phyloP scores from a whole-genome alignment of 1,284 basidiomycete genomes.

The Apiotrichum mycotoxinovorans region DNA sequence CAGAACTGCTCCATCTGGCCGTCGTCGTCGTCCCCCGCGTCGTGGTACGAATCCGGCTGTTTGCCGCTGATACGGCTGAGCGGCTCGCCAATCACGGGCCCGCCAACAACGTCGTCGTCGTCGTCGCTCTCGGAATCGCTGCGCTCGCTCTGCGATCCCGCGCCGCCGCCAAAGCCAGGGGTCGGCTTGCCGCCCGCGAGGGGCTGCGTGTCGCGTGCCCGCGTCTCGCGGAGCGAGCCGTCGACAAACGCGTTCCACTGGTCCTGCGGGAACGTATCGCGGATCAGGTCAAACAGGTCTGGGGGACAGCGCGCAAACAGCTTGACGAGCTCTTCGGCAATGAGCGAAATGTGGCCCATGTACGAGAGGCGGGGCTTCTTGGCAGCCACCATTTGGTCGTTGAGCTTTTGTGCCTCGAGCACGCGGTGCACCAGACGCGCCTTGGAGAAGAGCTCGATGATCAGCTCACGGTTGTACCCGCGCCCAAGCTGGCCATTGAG shows the following conservation, averaged over 20 bases:
- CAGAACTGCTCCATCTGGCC: constrained; percentile 26
- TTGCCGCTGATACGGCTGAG: constrained; percentile 32
- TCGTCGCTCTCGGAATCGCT: constrained; percentile 31
- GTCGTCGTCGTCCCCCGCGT: constrained; percentile 27
- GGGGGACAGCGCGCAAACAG: constrained; percentile 71
- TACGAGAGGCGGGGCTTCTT: constrained; percentile 70
- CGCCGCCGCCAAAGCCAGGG: constrained; percentile 14
- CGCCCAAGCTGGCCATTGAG: constrained; percentile 77
- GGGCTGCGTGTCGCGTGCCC: constrained; percentile 69
- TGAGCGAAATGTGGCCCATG: constrained; percentile 95
- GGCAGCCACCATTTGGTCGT: constrained; percentile 54
- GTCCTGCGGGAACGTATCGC: constrained; percentile 65
- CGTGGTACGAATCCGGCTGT: constrained; percentile 25
- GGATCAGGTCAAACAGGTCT: constrained; percentile 65
- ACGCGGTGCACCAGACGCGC: constrained; percentile 74
- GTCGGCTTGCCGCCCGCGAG: constrained; percentile 65
- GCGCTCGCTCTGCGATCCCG: constrained; percentile 14
- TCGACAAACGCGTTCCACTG: constrained; percentile 85
- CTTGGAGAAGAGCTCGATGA: constrained; percentile 74
- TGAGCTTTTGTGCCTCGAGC: constrained; percentile 73
- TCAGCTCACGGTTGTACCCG: constrained; percentile 74
- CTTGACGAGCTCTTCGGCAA: constrained; percentile 55
- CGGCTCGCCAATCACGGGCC: constrained; percentile 39
- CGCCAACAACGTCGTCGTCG: constrained; percentile 26
- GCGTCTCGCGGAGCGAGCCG: constrained; percentile 78